Evolutionary conservation across 75 land plant species (phyloP), one percentile per base, ranked within the genome.

Genomic region (Picea glauca): DNA sequence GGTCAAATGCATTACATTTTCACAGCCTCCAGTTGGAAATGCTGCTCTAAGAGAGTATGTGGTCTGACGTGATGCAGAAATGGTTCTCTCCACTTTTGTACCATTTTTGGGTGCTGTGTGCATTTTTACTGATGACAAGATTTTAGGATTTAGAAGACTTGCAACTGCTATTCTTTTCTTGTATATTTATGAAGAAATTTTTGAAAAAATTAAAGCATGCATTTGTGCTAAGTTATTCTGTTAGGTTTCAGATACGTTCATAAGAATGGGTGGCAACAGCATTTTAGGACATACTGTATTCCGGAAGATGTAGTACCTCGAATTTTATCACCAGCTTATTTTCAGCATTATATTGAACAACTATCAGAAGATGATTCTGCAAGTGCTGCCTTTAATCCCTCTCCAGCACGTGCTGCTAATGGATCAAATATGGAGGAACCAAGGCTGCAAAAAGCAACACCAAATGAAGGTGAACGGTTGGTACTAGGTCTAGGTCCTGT

Each of bases 11-110:
- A 94, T 96, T 43, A 96, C 99, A 32, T 96, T 96, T 72, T 94
- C 99, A 43, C 99, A 96, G 81, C 99, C 99, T 61, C 98, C 99
- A 56, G 99, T 96, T 84, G 99, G 99, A n/a, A 96, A 96, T 87
- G 90, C 89, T 74, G 98, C 93, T n/a, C 80, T 96, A 56, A 90
- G 86, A 89, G 99, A 96, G 96, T 94, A 85, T n/a, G 92, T 78
- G 54, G 74, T 74, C 26, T 30, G 15, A 23, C 60, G 50, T 26
- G 8, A 67, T 18, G 20, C 18, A 6, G 4, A 46, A n/a, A 70
- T 40, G 23, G 33, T n/a, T 40, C 18, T 70, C 11, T 70, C 50
- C 21, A 70, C 17, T 70, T 66, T 17, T 35, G 6, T 35, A 20
- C 18, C 43, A 5, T 70, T 40, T 70, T 46, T 43, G 0, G 23